These are phyloP conservation scores for Cladosporium sphaerospermum DNA, from an alignment of 2,329 filamentous ascomycete species.

Conservation along the genomic window DNA sequence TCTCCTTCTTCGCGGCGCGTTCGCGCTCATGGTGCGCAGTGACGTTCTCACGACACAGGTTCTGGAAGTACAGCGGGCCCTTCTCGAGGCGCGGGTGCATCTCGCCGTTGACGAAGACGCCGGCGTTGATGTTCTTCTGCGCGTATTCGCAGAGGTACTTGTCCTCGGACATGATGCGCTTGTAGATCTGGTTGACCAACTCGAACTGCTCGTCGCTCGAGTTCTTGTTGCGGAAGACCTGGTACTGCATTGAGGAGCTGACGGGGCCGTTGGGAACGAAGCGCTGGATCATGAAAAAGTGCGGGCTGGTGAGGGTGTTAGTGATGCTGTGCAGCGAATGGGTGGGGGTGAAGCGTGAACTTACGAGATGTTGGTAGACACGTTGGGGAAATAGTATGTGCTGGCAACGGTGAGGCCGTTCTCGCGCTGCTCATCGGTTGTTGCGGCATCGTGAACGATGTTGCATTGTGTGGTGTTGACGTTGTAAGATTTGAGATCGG, in stretches of 20 bases:
- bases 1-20: conserved; percentile 39
- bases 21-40: conserved; percentile 44
- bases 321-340: neutral
- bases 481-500: conserved; percentile 51
- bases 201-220: conserved; percentile 54
- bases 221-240: conserved; percentile 57
- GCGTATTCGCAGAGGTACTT: conserved; percentile 55
- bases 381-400: conserved; percentile 49
- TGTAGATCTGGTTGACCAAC: conserved; percentile 54
- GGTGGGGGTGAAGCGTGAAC: conserved; percentile 17
- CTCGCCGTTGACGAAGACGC: conserved; percentile 57
- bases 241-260: conserved; percentile 53
- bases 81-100: conserved; percentile 57
- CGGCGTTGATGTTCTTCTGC: conserved; percentile 56
- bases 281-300: conserved; percentile 60
- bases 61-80: conserved; percentile 52
- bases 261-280: conserved; percentile 52
- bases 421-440: conserved; percentile 44
- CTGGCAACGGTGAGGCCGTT: conserved; percentile 42
- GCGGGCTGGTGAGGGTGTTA: conserved; percentile 37
- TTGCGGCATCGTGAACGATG: conserved; percentile 44
- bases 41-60: conserved; percentile 43
- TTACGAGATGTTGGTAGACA: conserved; percentile 47
- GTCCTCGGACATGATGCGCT: conserved; percentile 59
- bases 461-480: conserved; percentile 45